Base-by-base conservation (phyloP, 2,329 filamentous ascomycete species). In the Ophiostoma perfectum region DNA sequence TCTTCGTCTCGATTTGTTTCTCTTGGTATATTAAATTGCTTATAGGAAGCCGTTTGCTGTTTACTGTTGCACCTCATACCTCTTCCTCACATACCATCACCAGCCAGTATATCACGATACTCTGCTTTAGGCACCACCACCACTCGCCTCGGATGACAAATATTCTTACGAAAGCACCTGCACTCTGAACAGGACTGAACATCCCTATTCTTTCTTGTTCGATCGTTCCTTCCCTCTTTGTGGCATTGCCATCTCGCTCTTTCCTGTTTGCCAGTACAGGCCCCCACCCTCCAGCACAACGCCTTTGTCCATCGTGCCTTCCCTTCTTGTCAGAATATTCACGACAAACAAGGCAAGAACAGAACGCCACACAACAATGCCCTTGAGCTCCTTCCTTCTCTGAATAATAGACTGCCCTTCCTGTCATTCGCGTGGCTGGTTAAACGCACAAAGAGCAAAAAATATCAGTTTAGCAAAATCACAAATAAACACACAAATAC, bases 231-330 rank as follows among this genome's bases (percentile, higher is more conserved):
- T 45, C 41, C 11, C 18, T 49, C 16, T 68, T 65, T 39, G 9
- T 27, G 27, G 27, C 41, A 47, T 47, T 63, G 36, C 63, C 27
- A 58, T 64, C 38, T 63, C 27, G 38, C 12, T 27, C 27, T 27
- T 27, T 27, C 27, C 27, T 27, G 27, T 27, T 27, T 27, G 27
- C 27, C 27, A 27, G 14, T 47, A 16, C n/a, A 41, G 39, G 14
- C 11, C 45, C 66, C 66, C 60, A 64, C 60, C 58, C 65, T 66
- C 64, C 60, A 14, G 42, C 41, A 58, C 64, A 65, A 67, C 67
- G 38, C n/a, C 63, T 67, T 67, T 69, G 60, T 66, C 62, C 55
- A 64, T 69, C 66, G 64, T 65, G 65, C 67, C 69, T 69, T 70
- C 66, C 64, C 47, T n/a, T 44, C 64, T 49, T 42, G 66, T 52